Percentiles rank a stretch among this genome's conserved stretches.
Conservation (phyloP, 441 rosid genomes). For the Adansonia grandidieri region DNA sequence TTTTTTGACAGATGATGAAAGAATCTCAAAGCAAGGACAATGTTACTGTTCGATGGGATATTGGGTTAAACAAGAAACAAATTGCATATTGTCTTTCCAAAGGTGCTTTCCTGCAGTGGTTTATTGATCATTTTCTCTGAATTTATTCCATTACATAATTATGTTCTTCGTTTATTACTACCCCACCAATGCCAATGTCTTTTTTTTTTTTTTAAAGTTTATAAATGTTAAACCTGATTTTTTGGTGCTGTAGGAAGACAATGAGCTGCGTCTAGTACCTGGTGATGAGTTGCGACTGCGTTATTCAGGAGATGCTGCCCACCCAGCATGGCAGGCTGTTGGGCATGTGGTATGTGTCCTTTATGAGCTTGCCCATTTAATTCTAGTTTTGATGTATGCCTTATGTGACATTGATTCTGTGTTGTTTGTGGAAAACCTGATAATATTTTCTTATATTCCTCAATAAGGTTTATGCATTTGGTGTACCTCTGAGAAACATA, state of each 20-base stretch:
- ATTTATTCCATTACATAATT: neutral
- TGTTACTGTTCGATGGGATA: slow-evolving; percentile 93
- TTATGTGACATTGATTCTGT: neutral
- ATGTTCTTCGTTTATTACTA: neutral
- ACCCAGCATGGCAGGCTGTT: slow-evolving; percentile 98
- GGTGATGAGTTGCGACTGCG: slow-evolving; percentile 96
- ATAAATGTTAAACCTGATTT: slow-evolving; percentile 29
- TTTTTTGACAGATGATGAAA: slow-evolving; percentile 84
- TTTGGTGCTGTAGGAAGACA: slow-evolving; percentile 74
- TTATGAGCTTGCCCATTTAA: slow-evolving; percentile 27
- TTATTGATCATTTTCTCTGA: neutral
- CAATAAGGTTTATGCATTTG: neutral
- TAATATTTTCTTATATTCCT: neutral
- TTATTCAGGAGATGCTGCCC: slow-evolving; percentile 95
- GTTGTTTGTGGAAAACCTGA: neutral
- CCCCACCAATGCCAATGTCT: neutral
- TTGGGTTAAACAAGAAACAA: slow-evolving; percentile 97
- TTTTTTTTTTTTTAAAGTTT: slow-evolving; percentile 2
- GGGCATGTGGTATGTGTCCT: slow-evolving; percentile 88
- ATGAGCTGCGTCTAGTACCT: slow-evolving; percentile 91
- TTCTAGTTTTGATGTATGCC: slow-evolving; percentile 1
- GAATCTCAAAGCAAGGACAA: slow-evolving; percentile 99
- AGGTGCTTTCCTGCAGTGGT: slow-evolving; percentile 53
- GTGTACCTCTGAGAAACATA: neutral
- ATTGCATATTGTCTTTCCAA: slow-evolving; percentile 91